A percentile compares a stretch with the other conserved stretches of the same genome.
These are phyloP conservation scores for Paecilomyces formosus DNA, from an alignment of 2,329 filamentous ascomycete species.

Conservation along the genomic window DNA sequence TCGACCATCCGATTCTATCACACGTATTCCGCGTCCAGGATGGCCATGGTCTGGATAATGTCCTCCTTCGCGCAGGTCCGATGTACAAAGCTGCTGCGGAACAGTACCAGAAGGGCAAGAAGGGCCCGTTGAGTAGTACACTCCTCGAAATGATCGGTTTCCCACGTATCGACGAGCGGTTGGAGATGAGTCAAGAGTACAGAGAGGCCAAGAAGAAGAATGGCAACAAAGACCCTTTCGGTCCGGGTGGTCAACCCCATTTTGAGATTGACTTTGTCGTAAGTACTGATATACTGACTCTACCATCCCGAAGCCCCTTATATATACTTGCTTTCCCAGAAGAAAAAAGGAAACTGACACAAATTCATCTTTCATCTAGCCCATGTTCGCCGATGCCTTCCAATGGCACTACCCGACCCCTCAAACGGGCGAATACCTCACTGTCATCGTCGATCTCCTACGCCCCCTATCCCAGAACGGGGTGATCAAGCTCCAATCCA, in stretches of 20 bases:
- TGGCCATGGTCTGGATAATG: constrained; percentile 29
- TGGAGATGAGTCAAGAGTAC: constrained; percentile 44
- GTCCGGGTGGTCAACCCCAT: constrained; percentile 49
- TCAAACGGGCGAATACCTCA: constrained; percentile 42
- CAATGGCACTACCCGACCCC: constrained; percentile 40
- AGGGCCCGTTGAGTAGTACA: constrained; percentile 29
- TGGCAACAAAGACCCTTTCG: constrained; percentile 44
- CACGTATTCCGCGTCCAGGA: constrained; percentile 37
- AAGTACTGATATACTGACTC: neutral
- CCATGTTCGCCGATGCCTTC: constrained; percentile 47
- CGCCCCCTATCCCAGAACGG: constrained; percentile 37
- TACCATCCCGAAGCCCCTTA: neutral
- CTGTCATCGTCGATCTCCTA: constrained; percentile 46
- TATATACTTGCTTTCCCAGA: too few species aligned
- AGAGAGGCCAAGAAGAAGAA: constrained; percentile 30
- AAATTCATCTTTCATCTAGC: constrained; percentile 1
- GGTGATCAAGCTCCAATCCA: constrained; percentile 33
- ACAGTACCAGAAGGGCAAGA: constrained; percentile 32
- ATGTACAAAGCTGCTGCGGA: constrained; percentile 24
- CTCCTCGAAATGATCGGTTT: constrained; percentile 46
- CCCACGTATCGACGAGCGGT: constrained; percentile 46
- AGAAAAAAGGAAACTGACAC: too few species aligned
- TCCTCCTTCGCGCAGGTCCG: constrained; percentile 30
- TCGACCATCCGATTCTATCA: constrained; percentile 33
- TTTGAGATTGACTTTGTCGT: constrained; percentile 55